Percentiles rank a stretch among this genome's conserved stretches.
These are phyloP conservation scores for Barnettozyma salicaria DNA, from an alignment of 805 yeast genomes.

Conservation along the genomic window DNA sequence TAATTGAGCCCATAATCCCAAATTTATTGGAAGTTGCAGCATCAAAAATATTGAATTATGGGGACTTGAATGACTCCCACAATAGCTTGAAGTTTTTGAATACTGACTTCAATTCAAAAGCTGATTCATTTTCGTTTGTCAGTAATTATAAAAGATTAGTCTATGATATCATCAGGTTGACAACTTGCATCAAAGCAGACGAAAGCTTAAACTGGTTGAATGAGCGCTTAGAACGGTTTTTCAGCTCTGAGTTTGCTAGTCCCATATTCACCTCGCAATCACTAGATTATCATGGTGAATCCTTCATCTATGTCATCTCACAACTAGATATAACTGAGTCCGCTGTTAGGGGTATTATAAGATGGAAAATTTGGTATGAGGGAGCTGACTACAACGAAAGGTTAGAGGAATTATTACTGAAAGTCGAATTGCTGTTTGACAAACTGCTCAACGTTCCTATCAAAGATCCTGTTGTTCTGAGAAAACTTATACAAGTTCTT, in stretches of 20 bases:
- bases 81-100: constrained; percentile 61
- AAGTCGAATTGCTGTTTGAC: constrained; percentile 66
- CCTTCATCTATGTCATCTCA: constrained; percentile 69
- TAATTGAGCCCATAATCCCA: constrained; percentile 52
- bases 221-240: constrained; percentile 62
- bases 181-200: constrained; percentile 79
- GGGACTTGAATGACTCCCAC: constrained; percentile 58
- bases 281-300: constrained; percentile 53
- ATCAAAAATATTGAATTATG: constrained; percentile 69
- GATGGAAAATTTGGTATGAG: constrained; percentile 93
- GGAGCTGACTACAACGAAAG: constrained; percentile 46
- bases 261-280: constrained; percentile 50
- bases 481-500: constrained; percentile 84
- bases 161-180: constrained; percentile 85
- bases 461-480: constrained; percentile 71
- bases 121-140: constrained; percentile 73
- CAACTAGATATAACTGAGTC: constrained; percentile 86
- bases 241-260: constrained; percentile 62
- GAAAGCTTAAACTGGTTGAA: constrained; percentile 82
- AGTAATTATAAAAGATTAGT: constrained; percentile 75
- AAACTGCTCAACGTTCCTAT: constrained; percentile 68
- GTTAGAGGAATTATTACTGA: constrained; percentile 45
- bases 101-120: constrained; percentile 82
- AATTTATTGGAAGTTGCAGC: constrained; percentile 71
- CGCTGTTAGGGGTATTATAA: constrained; percentile 81